These are phyloP conservation scores for Heterobasidion occidentale DNA, from an alignment of 1,284 basidiomycete species.

Conservation along the genomic window DNA sequence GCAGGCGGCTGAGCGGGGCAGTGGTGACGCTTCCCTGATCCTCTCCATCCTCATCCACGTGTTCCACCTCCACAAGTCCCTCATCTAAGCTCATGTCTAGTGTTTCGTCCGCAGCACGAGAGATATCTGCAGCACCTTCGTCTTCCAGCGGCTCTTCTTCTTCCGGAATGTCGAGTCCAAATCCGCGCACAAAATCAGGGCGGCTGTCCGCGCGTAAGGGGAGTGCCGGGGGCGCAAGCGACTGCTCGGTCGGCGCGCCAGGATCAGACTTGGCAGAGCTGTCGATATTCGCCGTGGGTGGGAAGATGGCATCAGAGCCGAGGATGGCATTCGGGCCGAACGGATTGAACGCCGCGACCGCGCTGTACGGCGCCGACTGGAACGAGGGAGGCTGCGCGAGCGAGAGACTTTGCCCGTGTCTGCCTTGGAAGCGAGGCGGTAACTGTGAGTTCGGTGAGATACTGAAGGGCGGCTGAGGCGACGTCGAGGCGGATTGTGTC, in stretches of 20 bases:
- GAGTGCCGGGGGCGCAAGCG: constrained; percentile 37
- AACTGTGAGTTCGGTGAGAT: constrained; percentile 9
- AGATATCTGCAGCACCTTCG: constrained; percentile 27
- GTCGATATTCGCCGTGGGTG: constrained; percentile 2
- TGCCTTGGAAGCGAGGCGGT: constrained; percentile 39
- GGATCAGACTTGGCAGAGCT: constrained; percentile 14
- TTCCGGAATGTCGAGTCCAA: constrained; percentile 70
- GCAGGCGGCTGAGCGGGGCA: constrained; percentile 41
- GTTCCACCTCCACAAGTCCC: constrained; percentile 23
- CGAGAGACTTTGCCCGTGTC: constrained; percentile 67
- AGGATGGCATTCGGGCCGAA: constrained; percentile 49
- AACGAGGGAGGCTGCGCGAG: constrained; percentile 43
- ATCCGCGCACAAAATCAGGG: constrained; percentile 69
- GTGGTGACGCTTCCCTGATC: constrained; percentile 32
- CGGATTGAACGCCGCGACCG: constrained; percentile 43
- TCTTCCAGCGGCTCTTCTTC: constrained; percentile 39
- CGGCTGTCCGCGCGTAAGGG: constrained; percentile 41
- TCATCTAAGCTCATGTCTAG: constrained; percentile 20
- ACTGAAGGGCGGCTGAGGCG: constrained; percentile 41
- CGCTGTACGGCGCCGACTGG: constrained; percentile 27
- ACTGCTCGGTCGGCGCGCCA: constrained; percentile 38
- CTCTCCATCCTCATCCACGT: constrained; percentile 26
- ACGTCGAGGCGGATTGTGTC: constrained; percentile 46
- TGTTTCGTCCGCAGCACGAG: constrained; percentile 17
- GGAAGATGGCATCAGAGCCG: constrained; percentile 37